Percentiles rank a stretch among this genome's conserved stretches.
Conservation (phyloP, 306 rosid genomes). For the Astragalus glycyphyllos region DNA sequence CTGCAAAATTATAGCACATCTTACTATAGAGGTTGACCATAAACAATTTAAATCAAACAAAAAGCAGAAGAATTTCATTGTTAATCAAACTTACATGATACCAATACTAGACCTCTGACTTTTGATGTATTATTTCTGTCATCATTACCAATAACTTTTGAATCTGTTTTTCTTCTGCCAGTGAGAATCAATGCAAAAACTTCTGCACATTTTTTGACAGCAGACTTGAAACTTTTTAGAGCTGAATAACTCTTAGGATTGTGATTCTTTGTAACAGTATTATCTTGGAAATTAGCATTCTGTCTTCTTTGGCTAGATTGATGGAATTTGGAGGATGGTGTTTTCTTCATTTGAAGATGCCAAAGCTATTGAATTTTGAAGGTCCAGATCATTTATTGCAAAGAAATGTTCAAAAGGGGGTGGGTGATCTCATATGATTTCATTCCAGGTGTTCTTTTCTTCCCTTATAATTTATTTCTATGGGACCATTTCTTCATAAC, state of each 20-base stretch:
- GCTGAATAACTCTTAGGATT: slow-evolving; percentile 35
- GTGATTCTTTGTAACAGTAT: slow-evolving; percentile 22
- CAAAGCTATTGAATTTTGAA: slow-evolving; percentile 11
- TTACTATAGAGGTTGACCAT: slow-evolving; percentile 36
- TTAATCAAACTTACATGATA: slow-evolving; percentile 61
- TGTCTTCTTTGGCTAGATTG: slow-evolving; percentile 46
- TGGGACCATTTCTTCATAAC: slow-evolving; percentile 46
- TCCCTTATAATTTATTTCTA: slow-evolving; percentile 28
- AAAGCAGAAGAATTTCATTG: neutral
- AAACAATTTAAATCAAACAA: neutral
- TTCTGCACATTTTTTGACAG: slow-evolving; percentile 56
- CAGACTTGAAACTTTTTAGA: slow-evolving; percentile 50
- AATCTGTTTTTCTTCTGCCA: slow-evolving; percentile 46
- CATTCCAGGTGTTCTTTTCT: neutral
- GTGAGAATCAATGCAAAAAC: slow-evolving; percentile 46
- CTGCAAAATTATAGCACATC: slow-evolving; percentile 46
- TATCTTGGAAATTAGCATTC: slow-evolving; percentile 2
- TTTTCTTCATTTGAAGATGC: slow-evolving; percentile 66
- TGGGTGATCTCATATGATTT: slow-evolving; percentile 13
- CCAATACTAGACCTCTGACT: slow-evolving; percentile 42
- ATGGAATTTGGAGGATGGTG: slow-evolving; percentile 36
- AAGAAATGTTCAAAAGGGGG: slow-evolving; percentile 4
- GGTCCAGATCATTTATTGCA: slow-evolving; percentile 41
- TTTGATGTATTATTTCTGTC: slow-evolving; percentile 39
- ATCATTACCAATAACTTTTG: slow-evolving; percentile 39